Conservation (phyloP, 139 green algal genomes). For the Coccomyxa sp. region DNA sequence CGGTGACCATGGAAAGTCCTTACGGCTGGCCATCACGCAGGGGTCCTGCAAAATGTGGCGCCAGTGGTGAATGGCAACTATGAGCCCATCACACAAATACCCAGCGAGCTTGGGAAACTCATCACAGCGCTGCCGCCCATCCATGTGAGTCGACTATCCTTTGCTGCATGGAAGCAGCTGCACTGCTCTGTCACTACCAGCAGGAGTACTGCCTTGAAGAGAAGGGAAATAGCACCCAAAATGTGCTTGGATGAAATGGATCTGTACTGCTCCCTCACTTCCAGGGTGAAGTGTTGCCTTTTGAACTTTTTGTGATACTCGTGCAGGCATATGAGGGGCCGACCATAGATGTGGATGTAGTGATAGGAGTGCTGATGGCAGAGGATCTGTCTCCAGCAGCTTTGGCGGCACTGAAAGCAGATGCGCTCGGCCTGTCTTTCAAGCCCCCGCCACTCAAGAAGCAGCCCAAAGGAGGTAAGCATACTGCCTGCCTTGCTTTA, state of each 20-base stretch:
- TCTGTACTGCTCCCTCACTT: not conserved
- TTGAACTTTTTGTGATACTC: not conserved
- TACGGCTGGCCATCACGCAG: conserved; percentile 1
- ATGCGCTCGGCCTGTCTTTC: not conserved
- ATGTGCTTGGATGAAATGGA: not conserved
- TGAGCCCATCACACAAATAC: conserved; percentile 33
- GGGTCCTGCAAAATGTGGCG: not conserved
- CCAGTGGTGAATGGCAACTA: too few relatives aligned
- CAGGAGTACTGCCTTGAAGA: not conserved
- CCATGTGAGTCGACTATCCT: conserved; percentile 9
- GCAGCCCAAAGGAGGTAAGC: too few relatives aligned
- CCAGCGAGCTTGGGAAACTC: conserved; percentile 43
- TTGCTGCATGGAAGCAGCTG: not conserved
- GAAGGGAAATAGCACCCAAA: not conserved
- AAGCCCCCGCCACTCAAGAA: too few relatives aligned
- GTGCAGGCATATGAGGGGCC: conserved; percentile 23
- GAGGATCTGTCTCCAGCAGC: conserved; percentile 23
- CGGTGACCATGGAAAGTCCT: not conserved
- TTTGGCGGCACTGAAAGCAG: not conserved
- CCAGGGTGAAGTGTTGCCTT: not conserved
- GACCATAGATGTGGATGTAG: conserved; percentile 18
- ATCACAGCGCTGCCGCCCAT: conserved; percentile 43
- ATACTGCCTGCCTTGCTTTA: too few relatives aligned
- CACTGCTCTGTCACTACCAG: not conserved
- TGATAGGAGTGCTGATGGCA: conserved; percentile 40